phyloP scores from a whole-genome alignment of 345 rosid species.

The Dipteronia dyeriana region DNA sequence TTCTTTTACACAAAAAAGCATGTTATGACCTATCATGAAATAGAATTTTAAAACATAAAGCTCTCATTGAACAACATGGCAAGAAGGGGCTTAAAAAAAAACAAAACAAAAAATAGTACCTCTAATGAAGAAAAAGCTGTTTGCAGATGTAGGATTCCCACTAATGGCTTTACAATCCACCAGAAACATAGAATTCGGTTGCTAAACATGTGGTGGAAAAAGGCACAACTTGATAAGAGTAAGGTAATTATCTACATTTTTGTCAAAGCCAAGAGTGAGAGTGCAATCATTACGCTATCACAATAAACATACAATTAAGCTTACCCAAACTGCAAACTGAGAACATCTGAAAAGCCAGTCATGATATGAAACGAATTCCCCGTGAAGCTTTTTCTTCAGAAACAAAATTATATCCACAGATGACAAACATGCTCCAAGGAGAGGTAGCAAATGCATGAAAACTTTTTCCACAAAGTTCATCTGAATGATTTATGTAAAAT shows the following conservation, averaged over 20 bases:
- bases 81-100: not conserved
- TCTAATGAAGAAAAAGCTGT: slow-evolving; percentile 38
- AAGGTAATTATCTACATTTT: slow-evolving; percentile 46
- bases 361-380: slow-evolving; percentile 44
- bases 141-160: slow-evolving; percentile 49
- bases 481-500: slow-evolving; percentile 31
- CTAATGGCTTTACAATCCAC: slow-evolving; percentile 65
- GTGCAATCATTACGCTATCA: slow-evolving; percentile 6
- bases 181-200: slow-evolving; percentile 58
- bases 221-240: slow-evolving; percentile 40
- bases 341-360: slow-evolving; percentile 58
- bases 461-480: slow-evolving; percentile 46
- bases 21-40: not conserved
- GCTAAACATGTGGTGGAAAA: slow-evolving; percentile 40
- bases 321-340: slow-evolving; percentile 67
- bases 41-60: not conserved
- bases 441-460: slow-evolving; percentile 50
- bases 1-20: not conserved
- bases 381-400: slow-evolving; percentile 36
- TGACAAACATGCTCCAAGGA: slow-evolving; percentile 62
- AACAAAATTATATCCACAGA: slow-evolving; percentile 55
- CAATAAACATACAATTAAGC: slow-evolving; percentile 23
- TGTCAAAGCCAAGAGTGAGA: slow-evolving; percentile 14
- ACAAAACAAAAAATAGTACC: slow-evolving; percentile 25
- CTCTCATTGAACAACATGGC: not conserved